Percentiles rank a stretch among this genome's conserved stretches.
Evolutionary conservation across 257 asterid species (phyloP).

Genomic region (Anisodus acutangulus): DNA sequence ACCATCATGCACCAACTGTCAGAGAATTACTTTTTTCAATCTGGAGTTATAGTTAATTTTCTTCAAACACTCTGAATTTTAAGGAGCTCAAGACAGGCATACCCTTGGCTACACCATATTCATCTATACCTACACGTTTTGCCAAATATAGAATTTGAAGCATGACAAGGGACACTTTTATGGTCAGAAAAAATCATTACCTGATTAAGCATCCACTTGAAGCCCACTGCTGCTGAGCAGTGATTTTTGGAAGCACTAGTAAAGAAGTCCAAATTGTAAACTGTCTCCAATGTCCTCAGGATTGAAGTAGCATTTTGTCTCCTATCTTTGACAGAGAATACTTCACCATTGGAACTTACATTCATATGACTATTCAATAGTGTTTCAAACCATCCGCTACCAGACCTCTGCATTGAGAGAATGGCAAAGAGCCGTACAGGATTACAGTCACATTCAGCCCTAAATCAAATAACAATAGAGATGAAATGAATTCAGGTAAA

Average conservation of each 20-base stretch:
- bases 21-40: background rate
- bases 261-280: constrained; percentile 78
- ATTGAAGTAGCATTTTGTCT: constrained; percentile 70
- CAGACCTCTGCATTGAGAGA: constrained; percentile 93
- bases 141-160: background rate
- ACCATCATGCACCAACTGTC: background rate
- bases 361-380: constrained; percentile 81
- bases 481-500: background rate
- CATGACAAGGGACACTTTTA: background rate
- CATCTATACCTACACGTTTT: background rate
- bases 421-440: constrained; percentile 81
- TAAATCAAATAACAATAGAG: constrained; percentile 30
- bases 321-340: constrained; percentile 71
- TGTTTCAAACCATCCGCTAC: constrained; percentile 99
- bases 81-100: background rate
- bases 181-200: constrained; percentile 38
- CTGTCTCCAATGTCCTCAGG: constrained; percentile 60
- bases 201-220: constrained; percentile 99
- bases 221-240: constrained; percentile 92
- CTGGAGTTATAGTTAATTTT: background rate
- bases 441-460: constrained; percentile 84
- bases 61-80: background rate
- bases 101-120: background rate
- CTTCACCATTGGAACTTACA: constrained; percentile 92
- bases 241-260: constrained; percentile 92